These are phyloP conservation scores for Salvia miltiorrhiza DNA, from an alignment of 257 asterid species.

Conservation along the genomic window DNA sequence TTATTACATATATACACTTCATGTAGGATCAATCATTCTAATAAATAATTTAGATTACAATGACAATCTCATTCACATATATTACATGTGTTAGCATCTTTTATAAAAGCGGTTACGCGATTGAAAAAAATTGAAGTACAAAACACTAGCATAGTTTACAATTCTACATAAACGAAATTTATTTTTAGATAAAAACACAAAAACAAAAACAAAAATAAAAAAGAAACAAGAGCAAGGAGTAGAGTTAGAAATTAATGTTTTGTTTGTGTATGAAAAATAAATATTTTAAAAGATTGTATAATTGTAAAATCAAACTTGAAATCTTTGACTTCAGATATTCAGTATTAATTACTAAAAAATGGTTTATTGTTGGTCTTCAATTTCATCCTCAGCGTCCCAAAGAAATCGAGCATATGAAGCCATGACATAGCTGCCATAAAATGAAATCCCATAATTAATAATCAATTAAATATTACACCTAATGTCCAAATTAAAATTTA, in stretches of 20 bases:
- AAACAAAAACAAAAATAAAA: not conserved
- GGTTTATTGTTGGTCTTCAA: constrained; percentile 4
- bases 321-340: too few species aligned
- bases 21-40: too few species aligned
- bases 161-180: too few species aligned
- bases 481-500: not conserved
- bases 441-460: too few species aligned
- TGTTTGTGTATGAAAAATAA: too few species aligned
- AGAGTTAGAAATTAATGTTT: too few species aligned
- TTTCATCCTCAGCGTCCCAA: constrained; percentile 50
- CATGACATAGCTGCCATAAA: constrained; percentile 36
- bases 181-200: too few species aligned
- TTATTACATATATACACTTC: too few species aligned
- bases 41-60: too few species aligned
- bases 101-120: not conserved
- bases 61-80: not conserved
- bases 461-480: not conserved
- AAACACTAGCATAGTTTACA: not conserved
- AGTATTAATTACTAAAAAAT: too few species aligned
- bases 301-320: too few species aligned
- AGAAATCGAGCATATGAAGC: constrained; percentile 63
- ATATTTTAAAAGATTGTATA: too few species aligned
- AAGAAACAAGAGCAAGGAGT: not conserved
- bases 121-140: not conserved
- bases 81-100: not conserved